Evolutionary conservation across 805 yeast species (phyloP), one percentile per base, ranked within the genome.

Genomic region (Zygotorulaspora florentina): DNA sequence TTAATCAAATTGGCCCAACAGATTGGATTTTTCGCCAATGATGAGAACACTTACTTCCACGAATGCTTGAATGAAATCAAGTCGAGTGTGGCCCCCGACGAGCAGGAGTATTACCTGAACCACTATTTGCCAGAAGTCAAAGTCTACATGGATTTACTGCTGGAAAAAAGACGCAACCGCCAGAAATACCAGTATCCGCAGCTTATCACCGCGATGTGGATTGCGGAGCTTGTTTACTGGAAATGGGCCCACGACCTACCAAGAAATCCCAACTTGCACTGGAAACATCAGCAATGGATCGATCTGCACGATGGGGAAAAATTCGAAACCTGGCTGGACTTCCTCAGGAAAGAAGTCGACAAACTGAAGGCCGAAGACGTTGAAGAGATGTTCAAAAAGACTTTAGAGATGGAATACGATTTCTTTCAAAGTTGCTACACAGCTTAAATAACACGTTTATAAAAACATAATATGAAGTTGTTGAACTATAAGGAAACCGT

Each of bases 251-350:
- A 72, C 23, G 54, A 64, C 43, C 62, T 66, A 28, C 60, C 63
- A 23, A 55, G 54, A 25, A 41, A 58, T 1, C 46, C 51, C 1
- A 55, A 64, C 39, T 57, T 76, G 25, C 66, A 64, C 17, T 76
- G 72, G 67, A 74, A 72, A 51, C 61, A 71, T 48, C 66, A 71
- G 39, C 76, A 72, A 43, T 77, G 82, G 81, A 69, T 76, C 35
- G 67, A 59, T 34, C 58, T 77, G 39, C 81, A 76, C 51, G 71
- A 74, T 50, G 81, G 81, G 3, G 61, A 59, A 3, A 72, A 55
- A 4, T 77, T 77, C 43, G 63, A 67, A 33, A 54, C 50, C 2
- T 77, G 81, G 81, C 71, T 71, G 8, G 46, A 61, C 2, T 76
- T 77, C 49, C 59, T 77, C 34, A 59, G 56, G 39, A 42, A 43